Evolutionary conservation across 176 grass and related monocot species (phyloP).

Genomic region (Secale cereale): DNA sequence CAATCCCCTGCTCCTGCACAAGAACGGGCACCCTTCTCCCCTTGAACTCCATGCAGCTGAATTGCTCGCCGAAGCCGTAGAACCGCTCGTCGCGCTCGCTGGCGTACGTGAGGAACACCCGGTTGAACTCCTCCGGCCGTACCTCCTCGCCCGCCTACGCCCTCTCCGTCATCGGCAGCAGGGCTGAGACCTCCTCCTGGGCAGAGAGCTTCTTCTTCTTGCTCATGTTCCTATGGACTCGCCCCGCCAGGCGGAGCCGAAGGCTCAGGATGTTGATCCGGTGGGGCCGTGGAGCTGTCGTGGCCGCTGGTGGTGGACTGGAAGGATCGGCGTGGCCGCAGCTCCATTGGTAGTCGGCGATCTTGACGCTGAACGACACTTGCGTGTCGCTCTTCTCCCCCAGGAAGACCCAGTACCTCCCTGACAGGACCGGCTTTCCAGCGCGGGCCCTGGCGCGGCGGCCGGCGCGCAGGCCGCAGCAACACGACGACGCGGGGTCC

Average conservation of each 20-base stretch:
- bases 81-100: constrained; percentile 69
- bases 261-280: neutral
- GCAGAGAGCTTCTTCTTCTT: constrained; percentile 11
- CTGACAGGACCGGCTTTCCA: constrained; percentile 32
- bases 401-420: constrained; percentile 68
- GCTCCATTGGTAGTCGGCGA: constrained; percentile 60
- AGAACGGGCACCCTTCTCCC: constrained; percentile 71
- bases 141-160: neutral
- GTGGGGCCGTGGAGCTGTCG: neutral
- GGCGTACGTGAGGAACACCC: constrained; percentile 62
- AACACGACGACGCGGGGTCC: neutral
- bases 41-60: constrained; percentile 90
- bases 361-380: constrained; percentile 59
- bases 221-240: constrained; percentile 1
- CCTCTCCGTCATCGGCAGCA: neutral
- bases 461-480: constrained; percentile 18
- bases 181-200: constrained; percentile 18
- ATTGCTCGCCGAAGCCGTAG: constrained; percentile 94
- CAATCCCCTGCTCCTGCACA: constrained; percentile 96
- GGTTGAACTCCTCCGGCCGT: constrained; percentile 56
- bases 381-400: constrained; percentile 68
- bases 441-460: neutral
- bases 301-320: neutral
- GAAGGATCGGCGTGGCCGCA: constrained; percentile 11
- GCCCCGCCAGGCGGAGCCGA: constrained; percentile 19